Evolutionary conservation across 768 basidiomycete genomes (phyloP), one percentile per base, ranked within the genome.

Genomic region (Phlebiopsis flavidoalba): DNA sequence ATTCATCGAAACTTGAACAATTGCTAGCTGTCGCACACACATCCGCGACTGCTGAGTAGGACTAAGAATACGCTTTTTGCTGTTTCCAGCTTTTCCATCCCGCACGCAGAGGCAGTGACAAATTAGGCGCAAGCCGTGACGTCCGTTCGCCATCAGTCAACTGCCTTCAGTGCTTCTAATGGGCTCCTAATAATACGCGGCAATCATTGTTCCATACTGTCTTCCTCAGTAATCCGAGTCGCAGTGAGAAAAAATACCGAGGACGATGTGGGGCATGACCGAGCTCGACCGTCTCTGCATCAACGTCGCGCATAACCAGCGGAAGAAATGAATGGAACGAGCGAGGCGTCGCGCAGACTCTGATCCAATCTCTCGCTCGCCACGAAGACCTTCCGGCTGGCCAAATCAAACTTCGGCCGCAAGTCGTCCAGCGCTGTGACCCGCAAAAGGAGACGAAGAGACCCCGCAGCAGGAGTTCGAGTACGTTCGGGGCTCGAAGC

Each of bases 401-500:
- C 40, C 4, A 43, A 10, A 17, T 12, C 40, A 43, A 43, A 17
- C 40, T 43, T 43, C 17, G 40, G 40, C 12, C 40, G 40, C 40
- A 43, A 43, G 40, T 43, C 40, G 11, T 43, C 40, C 4, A 17
- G 40, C 40, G 40, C 40, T 43, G 40, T 17, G 40, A 12, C 40
- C 8, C 40, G 12, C 40, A 5, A 8, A 52, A 10, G 22, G 21
- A 52, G 50, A 31, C 50, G 50, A 22, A 52, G 33, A 33, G 50
- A n/a, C n/a, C 47, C 17, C 19, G 19, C 46, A 55, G 21, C 8
- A 19, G 8, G 11, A 26, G 22, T 63, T 59, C 48, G 11, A 36
- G 33, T 60, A 56, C 26, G 17, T 17, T 22, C 19, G 56, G 22
- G 62, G 62, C n/a, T 63, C 58, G 45, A 63, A 63, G 52, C 58